Conservation (phyloP, 768 basidiomycete species). For the Psilocybe sp. region DNA sequence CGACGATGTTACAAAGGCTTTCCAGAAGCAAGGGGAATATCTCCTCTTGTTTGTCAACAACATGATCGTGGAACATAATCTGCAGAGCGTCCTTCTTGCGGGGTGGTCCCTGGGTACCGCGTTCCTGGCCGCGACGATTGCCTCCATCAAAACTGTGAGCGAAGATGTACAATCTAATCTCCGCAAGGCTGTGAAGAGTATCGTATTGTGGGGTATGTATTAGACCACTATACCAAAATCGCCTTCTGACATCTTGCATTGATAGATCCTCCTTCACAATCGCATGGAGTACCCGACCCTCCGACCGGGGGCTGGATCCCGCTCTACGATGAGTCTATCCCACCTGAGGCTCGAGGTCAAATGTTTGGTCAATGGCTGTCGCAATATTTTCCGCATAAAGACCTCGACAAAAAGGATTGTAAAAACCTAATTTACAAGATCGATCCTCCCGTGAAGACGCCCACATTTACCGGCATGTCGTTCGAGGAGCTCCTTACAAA, state of each 20-base stretch:
- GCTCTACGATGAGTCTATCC: conserved; percentile 19
- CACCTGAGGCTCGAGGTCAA: conserved; percentile 12
- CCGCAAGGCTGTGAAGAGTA: conserved; percentile 2
- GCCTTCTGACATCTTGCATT: not conserved
- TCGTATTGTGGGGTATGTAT: conserved; percentile 15
- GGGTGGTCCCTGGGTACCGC: conserved; percentile 29
- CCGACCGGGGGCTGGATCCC: conserved; percentile 17
- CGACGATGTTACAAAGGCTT: conserved; percentile 14
- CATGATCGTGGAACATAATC: conserved; percentile 18
- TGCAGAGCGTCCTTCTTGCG: conserved; percentile 17
- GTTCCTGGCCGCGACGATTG: conserved; percentile 20
- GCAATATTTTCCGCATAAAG: conserved; percentile 12
- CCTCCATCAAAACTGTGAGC: conserved; percentile 16
- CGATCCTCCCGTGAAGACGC: conserved; percentile 1
- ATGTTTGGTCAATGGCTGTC: conserved; percentile 21
- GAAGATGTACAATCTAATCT: conserved; percentile 14
- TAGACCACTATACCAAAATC: not conserved
- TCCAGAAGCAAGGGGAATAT: conserved; percentile 25
- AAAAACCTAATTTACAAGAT: conserved; percentile 13
- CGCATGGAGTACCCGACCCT: conserved; percentile 15
- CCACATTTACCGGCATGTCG: conserved; percentile 6
- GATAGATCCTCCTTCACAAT: conserved; percentile 20
- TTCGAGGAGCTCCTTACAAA: conserved; percentile 6
- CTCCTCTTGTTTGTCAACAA: conserved; percentile 25
- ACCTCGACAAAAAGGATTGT: conserved; percentile 11